A percentile compares a stretch with the other conserved stretches of the same genome.
These are phyloP conservation scores for Schizothecium vesticola DNA, from an alignment of 495 filamentous ascomycete genomes.

Conservation along the genomic window DNA sequence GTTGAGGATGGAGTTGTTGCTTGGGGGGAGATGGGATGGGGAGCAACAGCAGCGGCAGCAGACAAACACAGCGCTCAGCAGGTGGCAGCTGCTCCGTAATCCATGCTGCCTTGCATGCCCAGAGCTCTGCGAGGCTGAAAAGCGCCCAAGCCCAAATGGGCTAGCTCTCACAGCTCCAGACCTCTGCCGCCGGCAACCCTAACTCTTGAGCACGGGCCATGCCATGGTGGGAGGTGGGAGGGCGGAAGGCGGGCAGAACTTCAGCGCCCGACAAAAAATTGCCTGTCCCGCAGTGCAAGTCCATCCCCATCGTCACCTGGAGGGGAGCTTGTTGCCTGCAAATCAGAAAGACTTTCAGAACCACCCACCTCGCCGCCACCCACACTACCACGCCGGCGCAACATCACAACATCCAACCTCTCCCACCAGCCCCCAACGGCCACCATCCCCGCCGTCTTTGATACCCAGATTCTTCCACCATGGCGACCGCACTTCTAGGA, in stretches of 20 bases:
- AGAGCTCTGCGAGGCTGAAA: conserved; percentile 32
- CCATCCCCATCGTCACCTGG: conserved; percentile 10
- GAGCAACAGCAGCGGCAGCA: conserved; percentile 2
- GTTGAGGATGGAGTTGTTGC: conserved; percentile 9
- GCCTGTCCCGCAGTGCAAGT: conserved; percentile 24
- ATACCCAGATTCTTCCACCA: conserved; percentile 38
- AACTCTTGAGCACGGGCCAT: conserved; percentile 9
- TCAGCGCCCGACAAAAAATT: conserved; percentile 29
- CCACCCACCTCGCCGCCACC: conserved; percentile 8
- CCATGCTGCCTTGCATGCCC: conserved; percentile 31
- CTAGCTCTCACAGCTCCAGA: conserved; percentile 8
- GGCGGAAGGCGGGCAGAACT: conserved; percentile 12
- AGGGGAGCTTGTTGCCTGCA: conserved; percentile 25
- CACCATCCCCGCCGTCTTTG: neutral
- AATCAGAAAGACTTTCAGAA: neutral
- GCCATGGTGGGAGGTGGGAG: conserved; percentile 12
- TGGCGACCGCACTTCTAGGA: conserved; percentile 58
- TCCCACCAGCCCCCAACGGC: neutral
- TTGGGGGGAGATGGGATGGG: conserved; percentile 7
- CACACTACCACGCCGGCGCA: conserved; percentile 8
- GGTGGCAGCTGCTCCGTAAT: conserved; percentile 32
- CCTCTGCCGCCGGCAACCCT: neutral
- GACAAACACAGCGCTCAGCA: neutral
- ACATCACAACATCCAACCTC: conserved; percentile 16
- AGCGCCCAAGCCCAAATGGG: conserved; percentile 12